phyloP scores from a whole-genome alignment of 1,139 yeast genomes.

The Casaregolazyma suthepensis region DNA sequence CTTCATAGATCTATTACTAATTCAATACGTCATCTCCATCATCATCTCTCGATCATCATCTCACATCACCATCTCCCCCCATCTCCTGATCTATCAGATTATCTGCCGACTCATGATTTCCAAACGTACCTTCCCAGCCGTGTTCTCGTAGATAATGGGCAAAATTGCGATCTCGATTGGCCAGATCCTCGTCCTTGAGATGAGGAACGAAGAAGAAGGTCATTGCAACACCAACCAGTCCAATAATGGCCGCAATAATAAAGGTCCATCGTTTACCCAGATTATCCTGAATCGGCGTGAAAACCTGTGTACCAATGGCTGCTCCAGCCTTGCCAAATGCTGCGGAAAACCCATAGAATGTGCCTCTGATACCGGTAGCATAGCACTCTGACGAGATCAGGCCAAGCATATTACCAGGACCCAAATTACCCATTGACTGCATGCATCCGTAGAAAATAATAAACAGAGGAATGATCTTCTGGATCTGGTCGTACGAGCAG shows the following conservation, averaged over 20 bases:
- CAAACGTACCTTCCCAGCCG: constrained; percentile 64
- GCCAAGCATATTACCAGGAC: constrained; percentile 75
- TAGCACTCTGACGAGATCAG: constrained; percentile 60
- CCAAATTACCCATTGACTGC: constrained; percentile 59
- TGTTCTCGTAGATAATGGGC: constrained; percentile 54
- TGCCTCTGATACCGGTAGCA: constrained; percentile 73
- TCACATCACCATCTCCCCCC: neutral
- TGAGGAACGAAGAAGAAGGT: constrained; percentile 64
- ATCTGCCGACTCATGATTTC: constrained; percentile 26
- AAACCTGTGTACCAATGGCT: constrained; percentile 45
- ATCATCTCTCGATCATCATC: neutral
- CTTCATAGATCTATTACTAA: neutral
- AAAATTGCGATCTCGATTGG: constrained; percentile 59
- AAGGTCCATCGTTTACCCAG: constrained; percentile 42
- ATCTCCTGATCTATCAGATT: constrained; percentile 3
- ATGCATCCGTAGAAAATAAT: constrained; percentile 55
- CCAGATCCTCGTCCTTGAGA: constrained; percentile 57
- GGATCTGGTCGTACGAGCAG: constrained; percentile 44
- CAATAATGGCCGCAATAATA: constrained; percentile 65
- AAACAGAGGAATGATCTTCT: constrained; percentile 47
- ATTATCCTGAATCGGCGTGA: constrained; percentile 39
- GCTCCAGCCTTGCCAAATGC: constrained; percentile 54
- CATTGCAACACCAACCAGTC: constrained; percentile 57
- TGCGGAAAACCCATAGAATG: constrained; percentile 48
- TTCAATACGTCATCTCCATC: neutral